Percentiles rank a stretch among this genome's conserved stretches.
Evolutionary conservation across 768 basidiomycete species (phyloP).

Genomic region (Suillus americanus): DNA sequence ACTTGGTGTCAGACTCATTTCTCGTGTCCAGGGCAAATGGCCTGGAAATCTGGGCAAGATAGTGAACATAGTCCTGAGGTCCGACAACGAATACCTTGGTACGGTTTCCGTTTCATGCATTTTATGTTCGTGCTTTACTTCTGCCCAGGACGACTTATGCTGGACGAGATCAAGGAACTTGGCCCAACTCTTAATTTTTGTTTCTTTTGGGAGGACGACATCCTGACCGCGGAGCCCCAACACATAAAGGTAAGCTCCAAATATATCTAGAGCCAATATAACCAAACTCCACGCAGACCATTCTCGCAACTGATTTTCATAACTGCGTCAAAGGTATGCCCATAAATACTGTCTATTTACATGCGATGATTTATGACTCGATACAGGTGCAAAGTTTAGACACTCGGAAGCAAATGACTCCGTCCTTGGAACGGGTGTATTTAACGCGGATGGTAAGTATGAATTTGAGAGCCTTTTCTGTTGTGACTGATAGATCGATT

Average conservation of each 20-base stretch:
- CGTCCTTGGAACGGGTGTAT: no score
- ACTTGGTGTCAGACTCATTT: slow-evolving; percentile 27
- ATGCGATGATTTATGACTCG: no score
- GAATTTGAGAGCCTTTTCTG: no score
- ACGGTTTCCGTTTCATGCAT: not conserved
- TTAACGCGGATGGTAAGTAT: no score
- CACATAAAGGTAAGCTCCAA: slow-evolving; percentile 39
- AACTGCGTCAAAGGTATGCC: no score
- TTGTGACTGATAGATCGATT: no score
- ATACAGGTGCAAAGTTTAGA: no score
- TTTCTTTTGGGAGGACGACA: slow-evolving; percentile 47
- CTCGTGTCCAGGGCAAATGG: slow-evolving; percentile 28
- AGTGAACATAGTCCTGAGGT: slow-evolving; percentile 14
- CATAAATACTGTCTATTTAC: no score
- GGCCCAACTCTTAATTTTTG: slow-evolving; percentile 40
- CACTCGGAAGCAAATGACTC: no score
- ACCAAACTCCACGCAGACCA: slow-evolving; percentile 23
- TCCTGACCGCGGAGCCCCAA: slow-evolving; percentile 52
- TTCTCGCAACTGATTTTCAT: slow-evolving; percentile 44
- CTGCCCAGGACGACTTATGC: slow-evolving; percentile 20
- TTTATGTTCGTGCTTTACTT: no score
- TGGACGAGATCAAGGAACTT: slow-evolving; percentile 22
- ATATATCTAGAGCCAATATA: no score
- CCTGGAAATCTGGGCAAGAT: slow-evolving; percentile 36
- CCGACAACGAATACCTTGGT: slow-evolving; percentile 37